Conservation (phyloP, 169 alveolate genomes). For the Babesia bigemina region DNA sequence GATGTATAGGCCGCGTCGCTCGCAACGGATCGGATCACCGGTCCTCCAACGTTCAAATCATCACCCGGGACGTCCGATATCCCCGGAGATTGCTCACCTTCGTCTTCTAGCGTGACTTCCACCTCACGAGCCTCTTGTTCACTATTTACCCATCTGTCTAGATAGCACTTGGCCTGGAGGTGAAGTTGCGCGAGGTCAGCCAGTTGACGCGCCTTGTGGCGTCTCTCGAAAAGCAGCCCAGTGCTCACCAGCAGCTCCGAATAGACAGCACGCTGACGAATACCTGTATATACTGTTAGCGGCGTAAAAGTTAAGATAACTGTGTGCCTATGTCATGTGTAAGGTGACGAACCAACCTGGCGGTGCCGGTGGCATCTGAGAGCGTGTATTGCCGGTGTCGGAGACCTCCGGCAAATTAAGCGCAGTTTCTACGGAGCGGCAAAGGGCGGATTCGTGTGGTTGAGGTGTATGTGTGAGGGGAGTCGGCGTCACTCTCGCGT, state of each 20-base stretch:
- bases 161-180: constrained; percentile 9
- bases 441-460: background rate
- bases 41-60: too few relatives aligned
- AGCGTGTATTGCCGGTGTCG: background rate
- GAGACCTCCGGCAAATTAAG: background rate
- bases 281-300: constrained; percentile 4
- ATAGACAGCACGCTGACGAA: constrained; percentile 21
- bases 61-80: too few relatives aligned
- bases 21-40: too few relatives aligned
- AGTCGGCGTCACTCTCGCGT: background rate
- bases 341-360: constrained; percentile 18
- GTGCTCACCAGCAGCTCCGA: constrained; percentile 14
- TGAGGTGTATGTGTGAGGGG: constrained; percentile 1
- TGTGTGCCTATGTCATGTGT: background rate
- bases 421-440: too few relatives aligned
- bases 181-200: constrained; percentile 26
- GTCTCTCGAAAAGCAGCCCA: constrained; percentile 28
- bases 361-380: constrained; percentile 22
- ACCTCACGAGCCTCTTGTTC: too few relatives aligned
- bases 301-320: background rate
- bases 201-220: constrained; percentile 32
- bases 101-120: too few relatives aligned
- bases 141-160: background rate
- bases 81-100: too few relatives aligned
- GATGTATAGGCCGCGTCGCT: too few relatives aligned